phyloP scores from a whole-genome alignment of 345 rosid genomes.

The Hibiscus tridactylites region DNA sequence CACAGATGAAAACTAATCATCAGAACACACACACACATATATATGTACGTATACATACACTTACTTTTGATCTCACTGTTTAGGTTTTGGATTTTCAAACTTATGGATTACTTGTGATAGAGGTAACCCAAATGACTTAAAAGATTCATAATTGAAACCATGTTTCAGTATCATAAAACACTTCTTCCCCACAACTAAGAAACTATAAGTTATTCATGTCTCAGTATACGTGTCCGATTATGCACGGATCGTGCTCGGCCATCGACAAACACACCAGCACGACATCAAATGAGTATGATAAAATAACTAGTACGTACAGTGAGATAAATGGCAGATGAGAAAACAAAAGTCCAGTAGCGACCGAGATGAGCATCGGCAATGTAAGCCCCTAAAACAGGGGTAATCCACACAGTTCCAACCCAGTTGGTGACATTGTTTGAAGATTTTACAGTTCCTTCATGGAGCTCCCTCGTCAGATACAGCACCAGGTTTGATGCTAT shows the following conservation, averaged over 20 bases:
- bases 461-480: constrained; percentile 38
- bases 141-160: background rate
- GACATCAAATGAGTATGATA: background rate
- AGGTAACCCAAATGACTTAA: constrained; percentile 2
- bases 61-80: background rate
- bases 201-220: background rate
- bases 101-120: background rate
- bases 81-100: background rate
- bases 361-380: constrained; percentile 60
- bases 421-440: constrained; percentile 61
- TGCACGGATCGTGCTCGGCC: background rate
- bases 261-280: background rate
- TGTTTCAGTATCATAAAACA: background rate
- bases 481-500: constrained; percentile 52
- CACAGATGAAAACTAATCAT: background rate
- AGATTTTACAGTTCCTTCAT: constrained; percentile 55
- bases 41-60: too few species aligned
- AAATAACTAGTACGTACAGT: constrained; percentile 8
- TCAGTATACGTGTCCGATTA: constrained; percentile 8
- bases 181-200: constrained; percentile 5
- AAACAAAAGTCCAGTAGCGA: constrained; percentile 49
- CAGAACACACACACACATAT: too few species aligned
- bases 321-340: constrained; percentile 38
- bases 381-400: constrained; percentile 52
- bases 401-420: constrained; percentile 53